Evolutionary conservation across 2,329 filamentous ascomycete genomes (phyloP).

Genomic region (Mariannaea elegans): DNA sequence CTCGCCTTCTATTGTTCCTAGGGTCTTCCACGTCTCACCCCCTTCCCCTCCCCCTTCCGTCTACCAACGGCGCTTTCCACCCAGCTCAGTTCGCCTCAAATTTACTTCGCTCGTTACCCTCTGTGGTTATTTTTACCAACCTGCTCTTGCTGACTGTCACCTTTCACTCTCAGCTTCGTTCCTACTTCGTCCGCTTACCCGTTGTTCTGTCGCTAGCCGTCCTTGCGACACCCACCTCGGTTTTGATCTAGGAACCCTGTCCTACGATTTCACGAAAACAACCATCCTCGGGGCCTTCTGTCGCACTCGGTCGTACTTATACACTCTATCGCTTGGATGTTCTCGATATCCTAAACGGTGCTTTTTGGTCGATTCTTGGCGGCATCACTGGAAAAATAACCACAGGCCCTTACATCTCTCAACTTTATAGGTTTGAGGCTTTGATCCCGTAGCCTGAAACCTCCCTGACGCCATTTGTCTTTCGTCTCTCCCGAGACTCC

Average conservation of each 20-base stretch:
- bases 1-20: slow-evolving; percentile 26
- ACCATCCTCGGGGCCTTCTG: slow-evolving; percentile 23
- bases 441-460: slow-evolving; percentile 4
- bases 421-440: slow-evolving; percentile 6
- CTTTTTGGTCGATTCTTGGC: slow-evolving; percentile 20
- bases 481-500: slow-evolving; percentile 29
- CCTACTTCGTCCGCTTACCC: slow-evolving; percentile 28
- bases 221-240: slow-evolving; percentile 26
- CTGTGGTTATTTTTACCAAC: not conserved
- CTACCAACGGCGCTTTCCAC: slow-evolving; percentile 3
- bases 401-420: not conserved
- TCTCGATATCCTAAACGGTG: slow-evolving; percentile 27
- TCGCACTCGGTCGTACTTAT: slow-evolving; percentile 22
- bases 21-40: slow-evolving; percentile 12
- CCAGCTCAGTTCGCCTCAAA: not conserved
- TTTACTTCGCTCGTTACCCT: not conserved
- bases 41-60: slow-evolving; percentile 3
- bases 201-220: slow-evolving; percentile 31
- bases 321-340: slow-evolving; percentile 28
- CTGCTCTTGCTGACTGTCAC: slow-evolving; percentile 11
- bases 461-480: slow-evolving; percentile 18
- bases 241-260: slow-evolving; percentile 25
- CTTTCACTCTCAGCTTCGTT: slow-evolving; percentile 29
- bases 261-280: slow-evolving; percentile 33
- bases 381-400: slow-evolving; percentile 19